phyloP scores from a whole-genome alignment of 331 rosid species.

The Quercus phellos region DNA sequence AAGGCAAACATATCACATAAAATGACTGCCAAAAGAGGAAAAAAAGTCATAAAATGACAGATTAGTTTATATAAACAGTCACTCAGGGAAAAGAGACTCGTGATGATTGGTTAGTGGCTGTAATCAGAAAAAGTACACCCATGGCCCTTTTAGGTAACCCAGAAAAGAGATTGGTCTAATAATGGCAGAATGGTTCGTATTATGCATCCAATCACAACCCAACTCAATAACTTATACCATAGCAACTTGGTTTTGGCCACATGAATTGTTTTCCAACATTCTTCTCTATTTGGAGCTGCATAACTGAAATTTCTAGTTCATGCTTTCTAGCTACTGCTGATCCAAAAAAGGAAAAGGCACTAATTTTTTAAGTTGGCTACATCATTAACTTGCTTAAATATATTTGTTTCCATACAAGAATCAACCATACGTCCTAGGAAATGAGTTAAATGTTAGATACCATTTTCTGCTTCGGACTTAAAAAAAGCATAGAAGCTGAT shows the following conservation, averaged over 20 bases:
- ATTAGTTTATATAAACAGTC: slow-evolving; percentile 2
- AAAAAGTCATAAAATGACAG: neutral
- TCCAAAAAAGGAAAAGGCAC: neutral
- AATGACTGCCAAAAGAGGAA: neutral
- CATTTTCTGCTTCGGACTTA: neutral
- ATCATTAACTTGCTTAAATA: neutral
- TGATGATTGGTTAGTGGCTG: neutral
- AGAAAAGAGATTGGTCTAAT: neutral
- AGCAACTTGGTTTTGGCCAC: neutral
- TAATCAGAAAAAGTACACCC: neutral
- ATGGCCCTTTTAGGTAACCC: neutral
- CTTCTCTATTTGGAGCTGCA: neutral
- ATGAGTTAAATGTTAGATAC: neutral
- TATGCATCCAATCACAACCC: neutral
- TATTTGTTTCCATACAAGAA: neutral
- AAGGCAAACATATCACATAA: slow-evolving; percentile 1
- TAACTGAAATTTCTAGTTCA: neutral
- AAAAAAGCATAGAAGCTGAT: neutral
- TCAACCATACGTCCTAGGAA: neutral
- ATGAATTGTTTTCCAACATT: neutral
- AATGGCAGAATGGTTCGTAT: neutral
- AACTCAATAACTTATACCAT: neutral
- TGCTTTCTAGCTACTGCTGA: neutral
- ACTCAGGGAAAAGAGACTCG: neutral
- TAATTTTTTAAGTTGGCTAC: neutral